Conservation (phyloP, 1,139 yeast genomes). For the Protomyces pachydermus region DNA sequence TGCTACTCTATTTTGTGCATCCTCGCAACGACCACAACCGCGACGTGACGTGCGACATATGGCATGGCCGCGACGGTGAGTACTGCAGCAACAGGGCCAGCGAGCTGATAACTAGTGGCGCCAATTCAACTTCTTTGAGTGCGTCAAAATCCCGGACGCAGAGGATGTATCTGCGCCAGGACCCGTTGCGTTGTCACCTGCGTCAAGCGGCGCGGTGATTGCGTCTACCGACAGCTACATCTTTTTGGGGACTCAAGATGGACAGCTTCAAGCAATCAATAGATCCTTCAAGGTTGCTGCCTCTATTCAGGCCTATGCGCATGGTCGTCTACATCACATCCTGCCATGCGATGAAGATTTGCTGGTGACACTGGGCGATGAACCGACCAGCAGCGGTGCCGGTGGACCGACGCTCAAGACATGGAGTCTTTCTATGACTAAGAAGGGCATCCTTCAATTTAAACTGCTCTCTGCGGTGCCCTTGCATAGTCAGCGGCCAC, state of each 20-base stretch:
- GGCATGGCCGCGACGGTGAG: not conserved
- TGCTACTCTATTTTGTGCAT: too few species aligned
- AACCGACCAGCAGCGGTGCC: not conserved
- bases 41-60: not conserved
- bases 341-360: slow-evolving; percentile 35
- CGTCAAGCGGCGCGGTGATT: not conserved
- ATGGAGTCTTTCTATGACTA: slow-evolving; percentile 1
- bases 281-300: slow-evolving; percentile 46
- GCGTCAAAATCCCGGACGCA: slow-evolving; percentile 57
- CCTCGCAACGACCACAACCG: not conserved
- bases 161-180: slow-evolving; percentile 41
- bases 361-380: slow-evolving; percentile 16
- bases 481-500: slow-evolving; percentile 9
- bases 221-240: slow-evolving; percentile 49
- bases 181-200: slow-evolving; percentile 58
- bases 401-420: slow-evolving; percentile 11
- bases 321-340: slow-evolving; percentile 52
- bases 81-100: not conserved
- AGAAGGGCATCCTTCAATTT: not conserved
- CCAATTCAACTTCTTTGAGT: slow-evolving; percentile 82
- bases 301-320: slow-evolving; percentile 59
- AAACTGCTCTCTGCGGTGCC: not conserved
- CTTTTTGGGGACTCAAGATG: slow-evolving; percentile 55
- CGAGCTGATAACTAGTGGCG: slow-evolving; percentile 51
- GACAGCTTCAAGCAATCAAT: slow-evolving; percentile 57